phyloP scores from a whole-genome alignment of 2,329 filamentous ascomycete genomes.

The Arthrinium puccinioides region DNA sequence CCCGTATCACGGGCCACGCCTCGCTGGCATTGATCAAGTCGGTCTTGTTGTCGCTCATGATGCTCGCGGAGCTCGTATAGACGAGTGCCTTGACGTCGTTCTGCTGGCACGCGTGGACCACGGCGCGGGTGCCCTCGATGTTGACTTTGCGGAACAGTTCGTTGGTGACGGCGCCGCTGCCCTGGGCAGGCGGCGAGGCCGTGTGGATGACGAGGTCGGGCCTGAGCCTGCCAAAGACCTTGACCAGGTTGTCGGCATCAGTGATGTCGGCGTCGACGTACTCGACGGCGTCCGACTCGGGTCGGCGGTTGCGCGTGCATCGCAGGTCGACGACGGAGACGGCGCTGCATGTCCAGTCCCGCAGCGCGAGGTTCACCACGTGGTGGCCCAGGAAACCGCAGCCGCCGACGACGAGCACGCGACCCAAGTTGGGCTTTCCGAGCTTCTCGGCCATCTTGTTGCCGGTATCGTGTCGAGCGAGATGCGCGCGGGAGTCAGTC shows the following conservation, averaged over 20 bases:
- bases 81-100: conserved; percentile 74
- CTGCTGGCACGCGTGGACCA: conserved; percentile 66
- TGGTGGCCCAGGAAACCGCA: conserved; percentile 82
- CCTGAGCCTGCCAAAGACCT: conserved; percentile 56
- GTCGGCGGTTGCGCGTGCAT: conserved; percentile 61
- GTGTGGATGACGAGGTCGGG: conserved; percentile 90
- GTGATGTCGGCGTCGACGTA: conserved; percentile 79
- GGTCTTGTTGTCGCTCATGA: conserved; percentile 72
- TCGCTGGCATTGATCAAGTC: conserved; percentile 85
- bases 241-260: conserved; percentile 50
- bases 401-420: conserved; percentile 72
- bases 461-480: no score
- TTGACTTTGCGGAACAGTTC: conserved; percentile 75
- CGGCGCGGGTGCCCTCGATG: conserved; percentile 72
- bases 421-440: conserved; percentile 46
- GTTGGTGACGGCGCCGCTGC: conserved; percentile 44
- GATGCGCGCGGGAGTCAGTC: no score
- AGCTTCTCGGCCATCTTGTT: conserved; percentile 3
- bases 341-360: conserved; percentile 46
- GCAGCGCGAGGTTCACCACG: conserved; percentile 66
- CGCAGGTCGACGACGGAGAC: conserved; percentile 68
- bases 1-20: conserved; percentile 67
- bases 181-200: conserved; percentile 60
- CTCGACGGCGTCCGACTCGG: conserved; percentile 44
- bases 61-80: conserved; percentile 84